These are phyloP conservation scores for Hyaloscypha variabilis DNA, from an alignment of 495 filamentous ascomycete species.

Conservation along the genomic window DNA sequence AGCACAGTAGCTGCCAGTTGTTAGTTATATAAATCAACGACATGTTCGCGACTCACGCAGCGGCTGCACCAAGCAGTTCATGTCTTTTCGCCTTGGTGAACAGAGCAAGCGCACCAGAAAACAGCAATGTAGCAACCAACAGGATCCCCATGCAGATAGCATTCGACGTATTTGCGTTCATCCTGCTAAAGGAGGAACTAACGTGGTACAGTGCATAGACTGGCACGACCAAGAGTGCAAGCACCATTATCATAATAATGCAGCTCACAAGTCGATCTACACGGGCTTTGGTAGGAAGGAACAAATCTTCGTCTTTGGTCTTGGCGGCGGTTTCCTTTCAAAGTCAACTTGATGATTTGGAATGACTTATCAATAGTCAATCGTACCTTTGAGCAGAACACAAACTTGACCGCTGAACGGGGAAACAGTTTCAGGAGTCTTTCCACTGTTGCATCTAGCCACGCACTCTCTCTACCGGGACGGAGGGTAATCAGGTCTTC, in stretches of 20 bases:
- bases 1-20: conserved; percentile 16
- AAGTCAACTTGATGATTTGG: not conserved
- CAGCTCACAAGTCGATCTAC: conserved; percentile 16
- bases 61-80: conserved; percentile 36
- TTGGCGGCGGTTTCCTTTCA: conserved; percentile 20
- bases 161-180: conserved; percentile 16
- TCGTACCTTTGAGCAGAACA: conserved; percentile 22
- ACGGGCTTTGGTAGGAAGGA: conserved; percentile 14
- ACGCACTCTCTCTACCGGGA: conserved; percentile 36
- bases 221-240: conserved; percentile 16
- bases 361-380: not conserved
- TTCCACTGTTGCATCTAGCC: conserved; percentile 42
- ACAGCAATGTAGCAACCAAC: conserved; percentile 32
- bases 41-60: conserved; percentile 28
- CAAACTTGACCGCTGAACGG: conserved; percentile 8
- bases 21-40: not conserved
- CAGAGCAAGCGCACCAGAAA: conserved; percentile 33
- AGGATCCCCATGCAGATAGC: conserved; percentile 28
- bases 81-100: conserved; percentile 36
- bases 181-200: conserved; percentile 1
- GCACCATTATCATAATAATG: conserved; percentile 13
- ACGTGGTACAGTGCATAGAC: conserved; percentile 22
- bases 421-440: conserved; percentile 28
- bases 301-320: conserved; percentile 10
- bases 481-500: conserved; percentile 40